Evolutionary conservation across 352 stramenopile genomes (phyloP), one percentile per base, ranked within the genome.

Genomic region (Globisporangium nagaii): DNA sequence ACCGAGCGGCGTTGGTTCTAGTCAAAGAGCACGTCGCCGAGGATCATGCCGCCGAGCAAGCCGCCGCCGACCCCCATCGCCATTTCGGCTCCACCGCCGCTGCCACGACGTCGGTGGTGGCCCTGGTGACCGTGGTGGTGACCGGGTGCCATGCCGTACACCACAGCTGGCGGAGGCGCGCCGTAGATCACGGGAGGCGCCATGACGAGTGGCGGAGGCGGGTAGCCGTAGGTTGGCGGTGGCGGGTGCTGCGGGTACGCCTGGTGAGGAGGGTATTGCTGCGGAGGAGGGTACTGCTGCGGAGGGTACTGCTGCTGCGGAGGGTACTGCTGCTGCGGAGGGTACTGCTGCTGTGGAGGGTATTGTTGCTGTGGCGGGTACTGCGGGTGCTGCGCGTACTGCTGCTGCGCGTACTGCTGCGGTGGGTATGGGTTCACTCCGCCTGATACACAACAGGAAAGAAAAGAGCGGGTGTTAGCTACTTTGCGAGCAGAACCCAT

Each of bases 51-150:
- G 39, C 84, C 84, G 32, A 90, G 60, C n/a, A 92, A 60, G 54
- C 81, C 81, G 4, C 76, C 81, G 22, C 81, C 84, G 20, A 89
- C 71, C 22, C 84, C 84, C 47, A 94, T 69, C 10, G 81, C 84
- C 58, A 90, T 69, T 25, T 75, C 49, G 10, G 60, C 66, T 1
- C 32, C 70, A 43, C 60, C 61, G 30, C 66, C 57, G 7, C 70
- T n/a, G n/a, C n/a, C n/a, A n/a, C n/a, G n/a, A n/a, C 63, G 10
- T 62, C 58, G 51, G 35, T 81, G 62, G 37, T 75, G 55, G 19
- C 79, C 62, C 19, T 73, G 55, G n/a, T 71, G 51, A 41, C 39
- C 22, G 24, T 71, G 63, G 50, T 71, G 60, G 51, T 72, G 55
- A 0, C 44, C 47, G 15, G 65, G 56, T 8, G 53, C 25, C 8